Evolutionary conservation across 208 protist genomes (phyloP), one percentile per base, ranked within the genome.

Genomic region (Porcisia deanei): DNA sequence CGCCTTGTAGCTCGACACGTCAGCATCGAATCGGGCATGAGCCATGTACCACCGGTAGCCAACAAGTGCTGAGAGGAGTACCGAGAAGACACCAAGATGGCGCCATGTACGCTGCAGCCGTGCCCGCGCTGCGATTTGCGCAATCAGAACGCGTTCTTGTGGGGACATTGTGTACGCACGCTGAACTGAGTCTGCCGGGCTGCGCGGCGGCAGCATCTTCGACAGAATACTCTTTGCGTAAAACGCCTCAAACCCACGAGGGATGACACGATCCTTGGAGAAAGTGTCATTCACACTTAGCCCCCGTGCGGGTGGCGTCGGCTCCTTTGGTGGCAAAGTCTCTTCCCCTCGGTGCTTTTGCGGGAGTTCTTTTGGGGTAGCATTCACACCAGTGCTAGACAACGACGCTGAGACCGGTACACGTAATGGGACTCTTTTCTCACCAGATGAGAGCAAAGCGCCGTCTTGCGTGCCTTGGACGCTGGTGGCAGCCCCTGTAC

Each of bases 171-270:
- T 74, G 55, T 88, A 90, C 8, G 88, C 83, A 58, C 84, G 86
- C 61, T 80, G 82, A 43, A 91, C 81, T 39, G 80, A 85, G 60
- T 93, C 86, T 41, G 77, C 59, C 16, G 85, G 85, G 41, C 73
- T 77, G 63, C 80, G 80, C 39, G 72, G 68, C 70, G 83, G 81
- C 20, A 80, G 66, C 83, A 89, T 86, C 58, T 80, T 87, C n/a
- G 76, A 73, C 59, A 83, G 55, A 53, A 91, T 82, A 22, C 60
- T 80, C 73, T 77, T 84, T 66, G 52, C 85, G 74, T 95, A 91
- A 69, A 95, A 92, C 0, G 85, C 86, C 71, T 90, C 90, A 76
- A 96, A 94, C 7, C 90, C 90, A 34, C 87, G 86, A 16, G 91
- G 91, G 22, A 90, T 61, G 45, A 58, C 71, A 45, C 61, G 52